Percentiles rank a stretch among this genome's conserved stretches.
Conservation (phyloP, 148 eudicot genomes). For the Dianthus caryophyllus region DNA sequence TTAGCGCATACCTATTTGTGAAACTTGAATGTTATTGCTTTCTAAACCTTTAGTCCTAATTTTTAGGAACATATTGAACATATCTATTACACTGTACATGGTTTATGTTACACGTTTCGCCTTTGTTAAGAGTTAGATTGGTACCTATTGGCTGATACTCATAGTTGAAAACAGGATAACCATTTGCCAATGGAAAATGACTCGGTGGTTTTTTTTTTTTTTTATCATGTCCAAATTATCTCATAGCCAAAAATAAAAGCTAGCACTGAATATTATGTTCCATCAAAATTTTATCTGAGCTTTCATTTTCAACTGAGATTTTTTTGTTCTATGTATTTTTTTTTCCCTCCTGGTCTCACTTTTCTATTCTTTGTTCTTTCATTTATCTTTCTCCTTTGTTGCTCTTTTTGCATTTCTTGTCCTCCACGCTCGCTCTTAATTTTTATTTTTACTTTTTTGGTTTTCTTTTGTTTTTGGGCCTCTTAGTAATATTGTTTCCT, state of each 20-base stretch:
- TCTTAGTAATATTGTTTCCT: no score
- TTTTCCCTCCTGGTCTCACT: not conserved
- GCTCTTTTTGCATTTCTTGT: not conserved
- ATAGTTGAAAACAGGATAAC: not conserved
- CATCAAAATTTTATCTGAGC: no score
- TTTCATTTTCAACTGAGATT: no score
- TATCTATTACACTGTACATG: not conserved
- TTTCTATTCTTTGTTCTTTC: no score
- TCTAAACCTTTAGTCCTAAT: not conserved
- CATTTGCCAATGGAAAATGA: not conserved
- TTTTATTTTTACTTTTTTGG: no score
- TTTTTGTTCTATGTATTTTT: not conserved
- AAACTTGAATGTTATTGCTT: not conserved
- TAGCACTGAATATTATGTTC: not conserved
- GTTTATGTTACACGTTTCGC: not conserved
- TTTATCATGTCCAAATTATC: not conserved
- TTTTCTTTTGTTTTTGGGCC: no score
- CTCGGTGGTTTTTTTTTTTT: not conserved
- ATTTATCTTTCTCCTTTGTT: no score
- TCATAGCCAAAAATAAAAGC: not conserved
- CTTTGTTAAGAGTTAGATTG: not conserved
- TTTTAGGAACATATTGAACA: not conserved
- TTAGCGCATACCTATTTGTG: not conserved
- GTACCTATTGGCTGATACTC: not conserved
- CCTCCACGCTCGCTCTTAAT: not conserved